Base-by-base conservation (phyloP, 768 basidiomycete species). In the Tubosaeta sp. region DNA sequence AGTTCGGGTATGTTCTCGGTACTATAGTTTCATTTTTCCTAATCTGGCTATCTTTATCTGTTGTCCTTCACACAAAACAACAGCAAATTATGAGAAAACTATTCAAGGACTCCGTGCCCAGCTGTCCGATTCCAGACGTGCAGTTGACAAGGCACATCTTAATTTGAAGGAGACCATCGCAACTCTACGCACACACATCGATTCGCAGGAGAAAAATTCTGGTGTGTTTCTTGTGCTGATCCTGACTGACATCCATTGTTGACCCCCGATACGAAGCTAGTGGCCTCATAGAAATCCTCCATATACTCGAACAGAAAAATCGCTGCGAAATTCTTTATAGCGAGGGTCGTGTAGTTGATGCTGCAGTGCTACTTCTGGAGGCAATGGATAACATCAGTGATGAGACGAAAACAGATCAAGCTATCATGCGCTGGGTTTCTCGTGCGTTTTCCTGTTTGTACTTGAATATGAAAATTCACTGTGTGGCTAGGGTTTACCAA, bases 271-370 rank as follows among this genome's bases (percentile, higher is more conserved):
- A 33, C 14, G 19, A 10, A 32, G 39, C 9, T n/a, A 27, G 37
- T 32, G 26, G 32, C 48, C 48, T 50, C 32, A 7, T 34, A n/a
- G 35, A 41, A 22, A 52, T 46, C 3, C 19, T 53, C 37, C 27
- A 12, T 38, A 25, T 16, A 5, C 32, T 56, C 11, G 50, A 51
- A 19, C 46, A 25, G 17, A 48, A 56, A 25, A 33, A 48, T 17
- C 43, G 19, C 0, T 51, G 46, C 8, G 58, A 55, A 49, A 27
- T 38, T 1, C 12, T 59, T 11, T 59, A 34, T 26, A n/a, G 17
- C 6, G 17, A 48, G 4, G 52, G 49, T 7, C 27, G 25, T 5
- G 17, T 54, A 37, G 12, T 43, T 0, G 56, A 58, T 8, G 56
- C 57, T 16, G 52, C 57, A 0, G 1, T 13, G 12, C 42, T 35